These are phyloP conservation scores for Scheffersomyces amazonensis DNA, from an alignment of 805 yeast genomes.

Conservation along the genomic window DNA sequence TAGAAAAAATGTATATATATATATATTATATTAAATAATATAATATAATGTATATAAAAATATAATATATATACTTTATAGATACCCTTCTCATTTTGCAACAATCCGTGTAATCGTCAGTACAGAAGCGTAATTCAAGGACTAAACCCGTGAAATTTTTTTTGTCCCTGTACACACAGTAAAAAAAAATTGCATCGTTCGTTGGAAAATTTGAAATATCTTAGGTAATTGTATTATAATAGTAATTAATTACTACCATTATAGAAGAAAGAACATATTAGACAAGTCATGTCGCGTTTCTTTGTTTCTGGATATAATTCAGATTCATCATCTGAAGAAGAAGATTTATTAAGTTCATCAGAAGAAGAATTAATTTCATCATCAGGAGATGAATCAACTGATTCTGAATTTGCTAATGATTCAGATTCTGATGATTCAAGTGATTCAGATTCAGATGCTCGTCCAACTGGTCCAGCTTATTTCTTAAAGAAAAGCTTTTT, in stretches of 20 bases:
- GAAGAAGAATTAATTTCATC: constrained; percentile 56
- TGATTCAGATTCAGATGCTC: constrained; percentile 27
- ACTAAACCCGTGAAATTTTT: constrained; percentile 6
- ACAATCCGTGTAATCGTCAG: too few relatives aligned
- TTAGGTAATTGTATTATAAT: too few relatives aligned
- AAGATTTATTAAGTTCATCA: constrained; percentile 51
- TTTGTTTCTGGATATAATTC: constrained; percentile 65
- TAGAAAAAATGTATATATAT: too few relatives aligned
- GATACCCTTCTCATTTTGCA: too few relatives aligned
- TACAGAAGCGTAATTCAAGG: too few relatives aligned
- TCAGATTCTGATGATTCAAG: constrained; percentile 31
- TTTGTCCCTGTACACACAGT: constrained; percentile 9
- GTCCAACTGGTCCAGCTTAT: constrained; percentile 50
- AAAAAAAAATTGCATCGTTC: constrained; percentile 14
- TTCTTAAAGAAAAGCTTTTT: constrained; percentile 50
- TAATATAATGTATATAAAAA: too few relatives aligned
- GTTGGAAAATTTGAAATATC: constrained; percentile 22
- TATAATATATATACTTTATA: too few relatives aligned
- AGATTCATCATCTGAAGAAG: constrained; percentile 52
- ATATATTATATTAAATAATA: too few relatives aligned
- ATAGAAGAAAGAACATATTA: neutral
- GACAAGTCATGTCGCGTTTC: constrained; percentile 76
- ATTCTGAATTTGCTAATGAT: constrained; percentile 51
- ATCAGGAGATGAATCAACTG: constrained; percentile 42
- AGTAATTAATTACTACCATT: too few relatives aligned